Conservation (phyloP, 306 rosid genomes). For the Neltuma alba region DNA sequence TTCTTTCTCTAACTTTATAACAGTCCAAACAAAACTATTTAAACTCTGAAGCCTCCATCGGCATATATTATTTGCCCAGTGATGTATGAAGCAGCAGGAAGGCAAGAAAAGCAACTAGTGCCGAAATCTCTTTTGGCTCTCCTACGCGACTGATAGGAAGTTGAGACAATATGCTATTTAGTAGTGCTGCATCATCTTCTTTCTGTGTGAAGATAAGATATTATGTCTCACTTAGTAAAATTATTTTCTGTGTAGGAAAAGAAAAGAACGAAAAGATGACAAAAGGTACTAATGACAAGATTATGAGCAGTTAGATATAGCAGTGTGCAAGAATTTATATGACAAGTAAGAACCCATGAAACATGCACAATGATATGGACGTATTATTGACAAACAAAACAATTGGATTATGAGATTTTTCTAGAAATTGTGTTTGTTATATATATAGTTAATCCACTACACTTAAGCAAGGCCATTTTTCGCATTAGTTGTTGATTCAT, state of each 20-base stretch:
- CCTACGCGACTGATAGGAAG: conserved; percentile 37
- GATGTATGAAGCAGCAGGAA: conserved; percentile 5
- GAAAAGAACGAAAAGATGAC: background rate
- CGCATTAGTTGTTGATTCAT: background rate
- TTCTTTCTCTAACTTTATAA: background rate
- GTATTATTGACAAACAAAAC: background rate
- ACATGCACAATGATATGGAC: background rate
- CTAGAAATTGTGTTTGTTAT: too few relatives aligned
- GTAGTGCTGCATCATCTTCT: rapidly evolving
- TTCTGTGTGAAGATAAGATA: conserved; percentile 2
- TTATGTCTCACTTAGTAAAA: background rate
- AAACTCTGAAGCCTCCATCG: conserved; percentile 59
- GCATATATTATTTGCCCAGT: conserved; percentile 58
- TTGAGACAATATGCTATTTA: background rate
- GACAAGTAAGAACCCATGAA: background rate
- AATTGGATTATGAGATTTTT: background rate
- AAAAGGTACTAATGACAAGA: background rate
- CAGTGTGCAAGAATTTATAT: background rate
- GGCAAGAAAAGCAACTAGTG: background rate
- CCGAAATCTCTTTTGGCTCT: conserved; percentile 7
- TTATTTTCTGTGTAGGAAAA: background rate
- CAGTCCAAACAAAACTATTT: background rate
- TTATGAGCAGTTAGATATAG: background rate
- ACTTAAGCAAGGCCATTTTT: too few relatives aligned
- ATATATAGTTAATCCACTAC: too few relatives aligned